A percentile compares a stretch with the other conserved stretches of the same genome.
Conservation (phyloP, 345 rosid species). For the Eucalyptus leucophloia region DNA sequence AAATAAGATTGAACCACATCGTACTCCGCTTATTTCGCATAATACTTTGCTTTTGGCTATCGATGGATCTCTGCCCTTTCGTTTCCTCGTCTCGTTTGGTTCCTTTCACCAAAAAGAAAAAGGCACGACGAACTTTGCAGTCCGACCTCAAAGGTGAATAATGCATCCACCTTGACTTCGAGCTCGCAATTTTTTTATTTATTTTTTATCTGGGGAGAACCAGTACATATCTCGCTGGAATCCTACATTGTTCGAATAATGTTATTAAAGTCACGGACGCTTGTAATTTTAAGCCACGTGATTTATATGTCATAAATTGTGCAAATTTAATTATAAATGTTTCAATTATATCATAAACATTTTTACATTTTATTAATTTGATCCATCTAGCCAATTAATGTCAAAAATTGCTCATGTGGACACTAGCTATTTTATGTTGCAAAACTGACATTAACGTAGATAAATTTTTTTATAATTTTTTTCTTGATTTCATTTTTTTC, state of each 20-base stretch:
- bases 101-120: neutral
- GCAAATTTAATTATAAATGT: too few relatives aligned
- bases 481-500: too few relatives aligned
- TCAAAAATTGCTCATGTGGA: neutral
- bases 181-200: neutral
- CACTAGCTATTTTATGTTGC: too few relatives aligned
- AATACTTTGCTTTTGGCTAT: neutral
- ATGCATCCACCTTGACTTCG: neutral
- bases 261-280: neutral
- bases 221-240: neutral
- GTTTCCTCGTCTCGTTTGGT: neutral
- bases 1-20: neutral
- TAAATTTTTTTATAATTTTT: too few relatives aligned
- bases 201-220: neutral
- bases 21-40: neutral
- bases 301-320: neutral
- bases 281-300: neutral
- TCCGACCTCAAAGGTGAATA: neutral
- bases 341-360: too few relatives aligned
- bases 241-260: neutral
- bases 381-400: too few relatives aligned
- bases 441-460: accelerated
- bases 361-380: too few relatives aligned
- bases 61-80: neutral
- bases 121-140: neutral